Evolutionary conservation across 2,329 filamentous ascomycete species (phyloP).

Genomic region (Colletotrichum noveboracense): DNA sequence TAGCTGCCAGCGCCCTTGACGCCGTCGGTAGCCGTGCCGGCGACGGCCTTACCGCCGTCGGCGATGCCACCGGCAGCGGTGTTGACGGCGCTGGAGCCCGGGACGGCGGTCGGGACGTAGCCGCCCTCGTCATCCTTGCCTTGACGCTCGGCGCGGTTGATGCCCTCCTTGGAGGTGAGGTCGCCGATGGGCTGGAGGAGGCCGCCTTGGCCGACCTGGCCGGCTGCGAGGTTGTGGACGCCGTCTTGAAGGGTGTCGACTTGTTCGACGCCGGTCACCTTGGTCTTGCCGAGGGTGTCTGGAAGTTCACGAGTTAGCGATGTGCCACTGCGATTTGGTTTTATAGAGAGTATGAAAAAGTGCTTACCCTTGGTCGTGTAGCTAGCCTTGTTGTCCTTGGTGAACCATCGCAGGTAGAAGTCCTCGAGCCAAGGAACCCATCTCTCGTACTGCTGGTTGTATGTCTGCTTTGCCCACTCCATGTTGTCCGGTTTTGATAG

Average conservation of each 20-base stretch:
- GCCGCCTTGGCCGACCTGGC: constrained; percentile 72
- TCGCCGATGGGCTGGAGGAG: constrained; percentile 70
- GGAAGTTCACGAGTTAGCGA: neutral
- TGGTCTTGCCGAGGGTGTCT: constrained; percentile 73
- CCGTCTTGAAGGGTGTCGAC: constrained; percentile 73
- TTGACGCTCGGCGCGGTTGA: constrained; percentile 68
- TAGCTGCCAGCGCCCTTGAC: constrained; percentile 33
- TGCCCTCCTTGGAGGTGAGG: constrained; percentile 64
- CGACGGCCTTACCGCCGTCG: constrained; percentile 36
- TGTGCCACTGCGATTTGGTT: rapidly evolving
- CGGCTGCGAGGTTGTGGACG: constrained; percentile 65
- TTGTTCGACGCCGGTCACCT: constrained; percentile 70
- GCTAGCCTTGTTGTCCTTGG: constrained; percentile 77
- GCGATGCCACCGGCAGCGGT: constrained; percentile 29
- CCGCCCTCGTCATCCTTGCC: constrained; percentile 67
- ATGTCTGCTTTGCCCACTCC: constrained; percentile 67
- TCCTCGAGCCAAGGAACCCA: constrained; percentile 84
- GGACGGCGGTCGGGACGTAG: constrained; percentile 41
- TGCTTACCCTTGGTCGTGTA: constrained; percentile 71
- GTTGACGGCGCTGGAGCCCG: constrained; percentile 31
- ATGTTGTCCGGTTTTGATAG: constrained; percentile 27
- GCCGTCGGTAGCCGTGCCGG: constrained; percentile 28
- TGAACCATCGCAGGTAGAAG: constrained; percentile 74
- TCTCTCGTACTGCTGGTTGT: constrained; percentile 74
- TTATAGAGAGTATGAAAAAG: neutral